Conservation (phyloP, 225 moss, liverwort and hornwort genomes). For the Pseudisothecium myosuroides region DNA sequence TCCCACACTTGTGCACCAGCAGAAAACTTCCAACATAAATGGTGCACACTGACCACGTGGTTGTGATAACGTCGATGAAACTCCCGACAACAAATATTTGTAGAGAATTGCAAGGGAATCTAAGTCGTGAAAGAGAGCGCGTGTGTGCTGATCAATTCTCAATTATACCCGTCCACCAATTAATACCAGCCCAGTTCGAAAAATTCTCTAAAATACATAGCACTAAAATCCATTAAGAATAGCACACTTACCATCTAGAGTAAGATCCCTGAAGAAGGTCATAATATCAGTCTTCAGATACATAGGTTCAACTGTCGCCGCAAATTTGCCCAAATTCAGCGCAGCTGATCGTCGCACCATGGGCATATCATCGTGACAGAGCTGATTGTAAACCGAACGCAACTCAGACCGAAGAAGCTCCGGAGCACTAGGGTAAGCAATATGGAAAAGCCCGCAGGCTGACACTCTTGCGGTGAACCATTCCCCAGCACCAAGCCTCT, state of each 20-base stretch:
- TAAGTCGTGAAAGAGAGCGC: neutral
- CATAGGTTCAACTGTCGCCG: conserved; percentile 76
- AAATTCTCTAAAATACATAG: neutral
- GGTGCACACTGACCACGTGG: neutral
- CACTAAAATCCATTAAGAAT: neutral
- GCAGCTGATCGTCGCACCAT: conserved; percentile 97
- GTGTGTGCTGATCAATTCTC: neutral
- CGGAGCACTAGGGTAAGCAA: conserved; percentile 94
- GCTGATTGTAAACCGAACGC: conserved; percentile 84
- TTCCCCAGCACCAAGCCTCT: conserved; percentile 95
- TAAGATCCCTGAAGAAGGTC: conserved; percentile 88
- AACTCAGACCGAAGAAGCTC: conserved; percentile 94
- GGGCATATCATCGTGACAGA: conserved; percentile 98
- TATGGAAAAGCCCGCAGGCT: conserved; percentile 89
- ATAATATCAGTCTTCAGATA: conserved; percentile 86
- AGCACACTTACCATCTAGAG: conserved; percentile 56
- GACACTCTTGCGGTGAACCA: conserved; percentile 97
- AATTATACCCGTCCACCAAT: neutral
- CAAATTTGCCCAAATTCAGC: conserved; percentile 89
- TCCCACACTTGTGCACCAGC: neutral
- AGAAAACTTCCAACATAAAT: neutral
- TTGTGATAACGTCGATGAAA: neutral
- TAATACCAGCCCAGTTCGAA: neutral
- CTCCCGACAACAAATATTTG: neutral
- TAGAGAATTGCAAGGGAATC: neutral